Conservation (phyloP, 495 filamentous ascomycete genomes). For the Mycothermus thermophilus region DNA sequence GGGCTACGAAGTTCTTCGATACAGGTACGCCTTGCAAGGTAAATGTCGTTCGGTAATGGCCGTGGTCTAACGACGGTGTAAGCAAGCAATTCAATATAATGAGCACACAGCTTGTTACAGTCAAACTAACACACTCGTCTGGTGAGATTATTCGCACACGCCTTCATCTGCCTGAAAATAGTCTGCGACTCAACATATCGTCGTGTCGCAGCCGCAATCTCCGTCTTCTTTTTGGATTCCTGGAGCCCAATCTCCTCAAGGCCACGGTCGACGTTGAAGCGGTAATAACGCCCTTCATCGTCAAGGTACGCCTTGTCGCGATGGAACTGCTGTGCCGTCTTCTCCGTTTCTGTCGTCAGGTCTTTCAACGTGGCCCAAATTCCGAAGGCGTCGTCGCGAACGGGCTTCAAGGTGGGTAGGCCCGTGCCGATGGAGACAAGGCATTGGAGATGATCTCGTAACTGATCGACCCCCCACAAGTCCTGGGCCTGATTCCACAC, state of each 20-base stretch:
- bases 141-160: constrained; percentile 12
- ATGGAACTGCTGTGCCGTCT: constrained; percentile 25
- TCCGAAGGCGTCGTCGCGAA: constrained; percentile 16
- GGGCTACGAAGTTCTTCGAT: constrained; percentile 7
- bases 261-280: constrained; percentile 34
- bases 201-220: constrained; percentile 27
- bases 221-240: constrained; percentile 23
- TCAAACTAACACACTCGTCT: constrained; percentile 3
- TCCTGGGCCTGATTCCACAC: constrained; percentile 33
- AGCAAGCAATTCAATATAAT: constrained; percentile 4
- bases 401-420: constrained; percentile 20
- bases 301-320: constrained; percentile 24
- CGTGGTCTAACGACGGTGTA: constrained; percentile 5
- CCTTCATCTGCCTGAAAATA: constrained; percentile 26
- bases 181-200: constrained; percentile 24
- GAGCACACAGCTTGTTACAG: constrained; percentile 2
- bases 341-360: constrained; percentile 29
- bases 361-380: constrained; percentile 17
- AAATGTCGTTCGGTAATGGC: constrained; percentile 8
- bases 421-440: constrained; percentile 37
- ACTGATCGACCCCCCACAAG: constrained; percentile 22
- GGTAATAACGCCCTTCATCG: constrained; percentile 25
- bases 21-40: constrained; percentile 7
- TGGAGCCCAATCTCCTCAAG: constrained; percentile 31
- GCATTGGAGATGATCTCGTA: constrained; percentile 25